phyloP scores from a whole-genome alignment of 768 basidiomycete species.

The Pleurotus ostreatus region DNA sequence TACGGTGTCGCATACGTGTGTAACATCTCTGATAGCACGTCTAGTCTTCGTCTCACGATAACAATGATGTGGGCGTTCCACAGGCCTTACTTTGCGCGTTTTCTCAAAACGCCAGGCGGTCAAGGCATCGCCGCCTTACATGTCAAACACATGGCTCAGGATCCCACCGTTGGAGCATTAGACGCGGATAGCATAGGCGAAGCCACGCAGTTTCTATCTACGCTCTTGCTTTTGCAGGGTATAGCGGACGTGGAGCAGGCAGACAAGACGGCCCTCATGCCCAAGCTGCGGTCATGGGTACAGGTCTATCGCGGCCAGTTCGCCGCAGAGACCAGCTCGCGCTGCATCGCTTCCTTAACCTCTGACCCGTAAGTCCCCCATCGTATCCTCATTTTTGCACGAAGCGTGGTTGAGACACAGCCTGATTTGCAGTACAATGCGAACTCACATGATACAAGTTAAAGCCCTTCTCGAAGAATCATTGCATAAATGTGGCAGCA shows the following conservation, averaged over 20 bases:
- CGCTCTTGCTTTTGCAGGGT: constrained; percentile 36
- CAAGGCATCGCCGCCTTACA: constrained; percentile 31
- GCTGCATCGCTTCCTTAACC: constrained; percentile 29
- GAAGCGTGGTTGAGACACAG: not conserved
- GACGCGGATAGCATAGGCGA: constrained; percentile 25
- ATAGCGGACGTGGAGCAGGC: constrained; percentile 22
- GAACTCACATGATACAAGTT: constrained; percentile 21
- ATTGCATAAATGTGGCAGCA: constrained; percentile 28
- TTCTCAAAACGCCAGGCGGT: constrained; percentile 24
- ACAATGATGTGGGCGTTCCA: not conserved
- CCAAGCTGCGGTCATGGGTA: constrained; percentile 28
- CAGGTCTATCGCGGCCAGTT: constrained; percentile 22
- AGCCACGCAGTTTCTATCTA: constrained; percentile 34
- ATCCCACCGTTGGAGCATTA: constrained; percentile 15
- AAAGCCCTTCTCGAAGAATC: constrained; percentile 23
- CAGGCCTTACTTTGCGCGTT: constrained; percentile 40
- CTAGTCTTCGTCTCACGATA: not conserved
- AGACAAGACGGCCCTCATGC: constrained; percentile 27
- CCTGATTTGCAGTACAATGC: constrained; percentile 18
- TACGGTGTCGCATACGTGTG: constrained; percentile 29
- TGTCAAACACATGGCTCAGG: constrained; percentile 28
- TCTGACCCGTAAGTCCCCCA: constrained; percentile 19
- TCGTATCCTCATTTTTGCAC: not conserved
- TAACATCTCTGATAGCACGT: not conserved
- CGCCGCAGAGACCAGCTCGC: constrained; percentile 26